Evolutionary conservation across 148 eudicot genomes (phyloP), one percentile per base, ranked within the genome.

Genomic region (Camellia granthamiana): DNA sequence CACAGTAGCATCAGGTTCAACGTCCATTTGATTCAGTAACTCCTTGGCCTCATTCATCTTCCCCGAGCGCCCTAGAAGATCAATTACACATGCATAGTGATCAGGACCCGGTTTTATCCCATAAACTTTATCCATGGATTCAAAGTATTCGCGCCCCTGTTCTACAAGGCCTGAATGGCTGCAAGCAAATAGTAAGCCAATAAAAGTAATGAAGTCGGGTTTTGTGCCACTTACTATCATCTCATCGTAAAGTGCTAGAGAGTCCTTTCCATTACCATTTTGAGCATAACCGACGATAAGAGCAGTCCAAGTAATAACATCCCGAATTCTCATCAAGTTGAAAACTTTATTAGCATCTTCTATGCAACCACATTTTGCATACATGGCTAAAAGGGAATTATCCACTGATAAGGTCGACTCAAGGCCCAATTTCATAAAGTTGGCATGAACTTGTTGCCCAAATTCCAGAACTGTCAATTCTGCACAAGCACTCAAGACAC

Each of bases 341-440:
- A 94, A 94, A 41, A 94, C 83, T 65, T 38, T 83, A 38, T 77
- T 54, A 13, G 94, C 94, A 59, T 90, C 92, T 77, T 90, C 90
- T 68, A 94, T 77, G 79, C 90, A 91, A 9, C 96, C 98, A 79
- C 98, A 94, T 79, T 90, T 89, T 13, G 94, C 90, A 80, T 94
- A 92, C 80, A 94, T 75, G 21, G 93, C 47, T 38, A 94, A 77
- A 67, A 94, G 96, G 78, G 96, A 88, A 73, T 92, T 94, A 69
- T 87, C 85, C 43, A 92, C 90, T 30, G 88, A 85, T 75, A 80
- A 69, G 59, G 94, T 87, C 47, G 87, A 68, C 15, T 65, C 78
- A 18, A 81, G 74, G 47, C 93, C 90, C 30, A 86, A 83, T 81
- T 90, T 94, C 1, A 88, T 71, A 65, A 81, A 88, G 73, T 86